Evolutionary conservation across 306 rosid genomes (phyloP), one percentile per base, ranked within the genome.

Genomic region (Pyrus communis): DNA sequence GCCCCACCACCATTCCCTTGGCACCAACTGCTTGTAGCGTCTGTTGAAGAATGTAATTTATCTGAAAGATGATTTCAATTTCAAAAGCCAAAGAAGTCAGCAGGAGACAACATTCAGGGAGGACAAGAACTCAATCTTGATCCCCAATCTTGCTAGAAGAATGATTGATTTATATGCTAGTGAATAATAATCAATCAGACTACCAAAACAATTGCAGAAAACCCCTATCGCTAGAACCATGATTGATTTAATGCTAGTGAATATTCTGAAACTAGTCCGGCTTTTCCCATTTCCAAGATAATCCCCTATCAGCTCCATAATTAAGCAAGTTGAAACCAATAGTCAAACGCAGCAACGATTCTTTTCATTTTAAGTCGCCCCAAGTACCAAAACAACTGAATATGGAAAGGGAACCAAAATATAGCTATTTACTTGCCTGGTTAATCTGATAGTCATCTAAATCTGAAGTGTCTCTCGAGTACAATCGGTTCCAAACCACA

Each of bases 1-100:
- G 99, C 70, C 99, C 99, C 7, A 95, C 99, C 65, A 95, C 99
- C 97, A 95, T 90, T 63, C 93, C 93, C 86, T 82, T 95, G 17
- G 97, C 97, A 67, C 88, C 99, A 74, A 88, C 68, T 72, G 97
- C 93, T 78, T 89, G 84, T 67, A 95, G 81, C 70, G 99, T 95
- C 87, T 90, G 93, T 78, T 89, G 85, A 57, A 95, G 96, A 85
- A 88, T 75, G 61, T 90, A 82, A 83, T 85, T 58, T 76, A 92
- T 87, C 97, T 95, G 86, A 78, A 46, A 69, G 64, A 57, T 42
- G 55, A 64, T 66, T 79, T 71, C 27, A 67, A 71, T 67, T 77
- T 75, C 77, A 80, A 78, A 18, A 74, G 57, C 65, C 81, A 80
- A 61, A 19, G 54, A 69, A 69, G 67, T 77, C 52, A 77, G 51